Base-by-base conservation (phyloP, 306 rosid genomes). In the Quercus agrifolia region DNA sequence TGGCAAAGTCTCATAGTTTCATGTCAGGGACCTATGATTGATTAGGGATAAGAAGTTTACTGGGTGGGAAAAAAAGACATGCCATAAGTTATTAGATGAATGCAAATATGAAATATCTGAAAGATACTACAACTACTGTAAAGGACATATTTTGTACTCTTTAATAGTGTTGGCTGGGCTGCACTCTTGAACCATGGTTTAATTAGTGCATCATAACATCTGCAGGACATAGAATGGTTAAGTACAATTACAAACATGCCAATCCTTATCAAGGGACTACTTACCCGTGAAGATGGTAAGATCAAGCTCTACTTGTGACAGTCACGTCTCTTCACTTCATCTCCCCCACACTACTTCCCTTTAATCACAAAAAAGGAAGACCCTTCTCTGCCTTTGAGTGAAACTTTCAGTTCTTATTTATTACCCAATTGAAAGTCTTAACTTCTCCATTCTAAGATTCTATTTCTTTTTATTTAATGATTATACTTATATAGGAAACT, bases 141-240 rank as follows among this genome's bases (percentile, higher is more conserved):
- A 5, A 2, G 18, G 71, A 17, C 15, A 30, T 31, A 33, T 15
- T 30, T 66, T 66, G 30, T 23, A 44, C n/a, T 74, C 13, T 66
- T 46, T 11, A 35, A 33, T 49, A 59, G 19, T 71, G 71, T 66
- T 30, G 4, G 49, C 71, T 18, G 9, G 68, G 58, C 3, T 11
- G 49, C 61, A 76, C 28, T 70, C 72, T 46, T 57, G 33, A 49
- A 31, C 56, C n/a, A 0, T 68, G 28, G 14, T 69, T 81, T 64
- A 38, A 80, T 58, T 25, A 5, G 59, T 18, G 52, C 21, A 18
- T 8, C 54, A 35, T 66, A 25, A 17, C 27, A 9, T 82, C 56
- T 72, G 61, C 74, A 82, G 85, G 85, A 82, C 59, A 72, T 82
- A 82, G 81, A 67, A n/a, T 82, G 85, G 85, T 63, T 82, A 73